Evolutionary conservation across 2,329 filamentous ascomycete species (phyloP).

Genomic region (Clonostachys rosea): DNA sequence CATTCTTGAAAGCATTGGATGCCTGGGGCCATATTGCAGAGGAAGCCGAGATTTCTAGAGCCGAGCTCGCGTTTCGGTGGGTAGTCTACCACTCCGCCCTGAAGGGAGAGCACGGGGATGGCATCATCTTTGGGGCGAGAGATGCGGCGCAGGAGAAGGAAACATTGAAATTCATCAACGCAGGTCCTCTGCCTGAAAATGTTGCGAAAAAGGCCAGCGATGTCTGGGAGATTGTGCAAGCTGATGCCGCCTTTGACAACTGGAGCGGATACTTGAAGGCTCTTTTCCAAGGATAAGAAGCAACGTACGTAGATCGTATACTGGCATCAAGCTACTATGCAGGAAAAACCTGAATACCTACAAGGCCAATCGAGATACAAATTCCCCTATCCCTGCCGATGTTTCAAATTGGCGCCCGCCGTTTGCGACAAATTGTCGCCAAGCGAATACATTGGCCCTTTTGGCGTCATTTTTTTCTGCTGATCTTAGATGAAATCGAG

Average conservation of each 20-base stretch:
- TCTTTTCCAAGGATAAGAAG: too few relatives aligned
- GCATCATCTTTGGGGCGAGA: background rate
- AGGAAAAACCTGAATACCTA: too few relatives aligned
- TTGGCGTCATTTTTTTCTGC: too few relatives aligned
- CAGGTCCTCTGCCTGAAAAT: background rate
- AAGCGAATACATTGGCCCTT: too few relatives aligned
- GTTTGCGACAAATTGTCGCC: too few relatives aligned
- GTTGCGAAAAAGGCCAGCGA: background rate
- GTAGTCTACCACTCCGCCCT: background rate
- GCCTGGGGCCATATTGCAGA: background rate
- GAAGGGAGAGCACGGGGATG: background rate
- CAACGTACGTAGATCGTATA: too few relatives aligned
- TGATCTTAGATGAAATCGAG: too few relatives aligned
- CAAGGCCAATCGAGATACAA: too few relatives aligned
- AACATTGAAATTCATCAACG: background rate
- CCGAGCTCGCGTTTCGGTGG: background rate
- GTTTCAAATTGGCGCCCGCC: too few relatives aligned
- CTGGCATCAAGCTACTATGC: too few relatives aligned
- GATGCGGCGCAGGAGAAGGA: background rate
- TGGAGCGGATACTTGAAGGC: too few relatives aligned
- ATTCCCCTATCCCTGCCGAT: too few relatives aligned
- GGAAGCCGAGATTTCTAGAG: background rate
- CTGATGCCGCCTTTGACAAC: background rate
- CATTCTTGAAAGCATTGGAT: constrained; percentile 16
- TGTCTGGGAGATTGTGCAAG: background rate